Evolutionary conservation across 805 yeast species (phyloP).

Genomic region (Metschnikowia vanudenii): DNA sequence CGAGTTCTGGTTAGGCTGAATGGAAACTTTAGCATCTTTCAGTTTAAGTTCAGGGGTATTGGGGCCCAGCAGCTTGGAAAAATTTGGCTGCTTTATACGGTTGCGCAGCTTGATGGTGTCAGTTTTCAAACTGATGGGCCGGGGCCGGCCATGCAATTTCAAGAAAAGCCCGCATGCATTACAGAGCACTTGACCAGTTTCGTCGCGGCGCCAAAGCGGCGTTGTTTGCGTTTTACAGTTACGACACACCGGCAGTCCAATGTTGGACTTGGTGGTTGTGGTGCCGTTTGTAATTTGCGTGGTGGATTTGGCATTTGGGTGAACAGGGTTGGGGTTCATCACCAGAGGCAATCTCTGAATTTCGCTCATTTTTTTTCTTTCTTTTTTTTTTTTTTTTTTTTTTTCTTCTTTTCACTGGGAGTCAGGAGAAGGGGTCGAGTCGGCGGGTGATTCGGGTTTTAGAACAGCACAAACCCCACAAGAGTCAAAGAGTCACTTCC

Average conservation of each 20-base stretch:
- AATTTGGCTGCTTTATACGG: constrained; percentile 60
- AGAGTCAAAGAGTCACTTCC: background rate
- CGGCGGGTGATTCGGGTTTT: constrained; percentile 1
- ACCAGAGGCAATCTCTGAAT: constrained; percentile 21
- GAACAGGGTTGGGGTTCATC: constrained; percentile 36
- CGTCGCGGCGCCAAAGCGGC: constrained; percentile 94
- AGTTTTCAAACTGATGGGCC: constrained; percentile 88
- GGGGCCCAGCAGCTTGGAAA: constrained; percentile 42
- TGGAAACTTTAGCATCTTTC: constrained; percentile 35
- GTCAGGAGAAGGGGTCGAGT: no score
- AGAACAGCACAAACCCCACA: background rate
- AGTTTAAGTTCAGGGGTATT: constrained; percentile 58
- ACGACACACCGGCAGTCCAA: constrained; percentile 71
- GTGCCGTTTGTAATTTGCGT: constrained; percentile 58
- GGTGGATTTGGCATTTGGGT: constrained; percentile 64
- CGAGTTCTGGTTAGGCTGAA: constrained; percentile 1
- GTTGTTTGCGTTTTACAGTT: constrained; percentile 92
- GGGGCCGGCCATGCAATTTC: constrained; percentile 86
- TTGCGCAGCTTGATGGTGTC: constrained; percentile 91
- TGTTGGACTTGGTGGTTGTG: constrained; percentile 62
- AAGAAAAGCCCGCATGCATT: constrained; percentile 94
- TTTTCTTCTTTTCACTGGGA: no score
- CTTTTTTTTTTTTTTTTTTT: no score
- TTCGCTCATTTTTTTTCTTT: constrained; percentile 17
- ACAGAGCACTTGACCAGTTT: constrained; percentile 81